Evolutionary conservation across 2,329 filamentous ascomycete species (phyloP), one percentile per base, ranked within the genome.

Genomic region (Orbilia blumenaviensis): DNA sequence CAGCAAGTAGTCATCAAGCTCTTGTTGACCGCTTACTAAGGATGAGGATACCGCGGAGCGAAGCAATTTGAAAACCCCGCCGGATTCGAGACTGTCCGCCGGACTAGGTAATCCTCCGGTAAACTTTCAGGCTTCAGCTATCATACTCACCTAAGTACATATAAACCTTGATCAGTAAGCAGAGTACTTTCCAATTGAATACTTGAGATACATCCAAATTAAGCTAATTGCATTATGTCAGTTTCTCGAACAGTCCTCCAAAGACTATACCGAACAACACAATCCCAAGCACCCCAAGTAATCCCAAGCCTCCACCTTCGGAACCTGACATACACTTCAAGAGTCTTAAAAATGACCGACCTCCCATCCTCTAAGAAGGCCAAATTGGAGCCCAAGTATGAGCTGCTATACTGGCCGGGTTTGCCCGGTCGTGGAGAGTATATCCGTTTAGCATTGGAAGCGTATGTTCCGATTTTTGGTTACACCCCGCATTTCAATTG

Each of bases 391-490:
- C 25, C 64, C 9, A 63, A 76, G 16, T 76, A 76, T n/a, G 72
- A 89, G 78, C 86, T 92, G 69, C 85, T 92, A 81, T 93, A 93
- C 86, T 92, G 90, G 87, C 90, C 90, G 16, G 83, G 82, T 16
- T 84, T 92, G 25, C 92, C 92, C 34, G 92, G 92, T 42, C 90
- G 92, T 56, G 92, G 89, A 77, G 92, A 94, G 81, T 88, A 89
- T 81, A 84, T 93, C 81, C 91, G 92, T 21, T 87, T 94, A 9
- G 86, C 86, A 14, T 88, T 94, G 78, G 91, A 94, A 83, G 90
- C 91, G 72, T 76, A 64, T 62, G 63, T 76, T 21, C 7, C 14
- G 87, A 82, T 23, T 91, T n/a, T n/a, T n/a, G n/a, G n/a, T n/a
- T n/a, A 94, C 83, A 84, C 85, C 2, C 85, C 86, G 67, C 86